phyloP scores from a whole-genome alignment of 2,329 filamentous ascomycete genomes.

The Aspergillus tanneri region DNA sequence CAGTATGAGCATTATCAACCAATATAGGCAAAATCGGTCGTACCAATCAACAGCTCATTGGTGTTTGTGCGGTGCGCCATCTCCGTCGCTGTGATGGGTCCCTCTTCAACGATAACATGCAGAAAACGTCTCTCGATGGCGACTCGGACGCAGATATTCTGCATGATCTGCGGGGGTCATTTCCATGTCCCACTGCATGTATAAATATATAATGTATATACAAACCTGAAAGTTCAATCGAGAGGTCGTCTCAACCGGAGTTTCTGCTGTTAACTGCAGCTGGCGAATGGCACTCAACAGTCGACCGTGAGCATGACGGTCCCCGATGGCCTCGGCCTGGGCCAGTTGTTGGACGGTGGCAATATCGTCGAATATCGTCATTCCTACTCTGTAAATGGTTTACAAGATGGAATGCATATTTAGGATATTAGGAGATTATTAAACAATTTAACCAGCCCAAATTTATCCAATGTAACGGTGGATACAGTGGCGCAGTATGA shows the following conservation, averaged over 20 bases:
- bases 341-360: conserved; percentile 9
- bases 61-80: conserved; percentile 11
- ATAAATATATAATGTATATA: too few relatives aligned
- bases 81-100: conserved; percentile 9
- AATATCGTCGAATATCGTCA: conserved; percentile 11
- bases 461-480: too few relatives aligned
- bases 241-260: conserved; percentile 18
- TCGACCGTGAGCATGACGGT: conserved; percentile 11
- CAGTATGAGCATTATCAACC: neutral
- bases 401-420: too few relatives aligned
- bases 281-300: conserved; percentile 16
- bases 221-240: conserved; percentile 18
- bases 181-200: too few relatives aligned
- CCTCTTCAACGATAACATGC: conserved; percentile 8
- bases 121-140: conserved; percentile 15
- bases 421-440: neutral
- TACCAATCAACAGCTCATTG: conserved; percentile 15
- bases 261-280: conserved; percentile 17
- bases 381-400: neutral
- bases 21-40: too few relatives aligned
- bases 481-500: too few relatives aligned
- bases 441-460: neutral
- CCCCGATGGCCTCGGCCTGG: conserved; percentile 9
- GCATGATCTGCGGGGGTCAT: conserved; percentile 26
- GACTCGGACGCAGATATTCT: conserved; percentile 18